Percentiles rank a stretch among this genome's conserved stretches.
These are phyloP conservation scores for Ceratocystis papillata DNA, from an alignment of 2,329 filamentous ascomycete species.

Conservation along the genomic window DNA sequence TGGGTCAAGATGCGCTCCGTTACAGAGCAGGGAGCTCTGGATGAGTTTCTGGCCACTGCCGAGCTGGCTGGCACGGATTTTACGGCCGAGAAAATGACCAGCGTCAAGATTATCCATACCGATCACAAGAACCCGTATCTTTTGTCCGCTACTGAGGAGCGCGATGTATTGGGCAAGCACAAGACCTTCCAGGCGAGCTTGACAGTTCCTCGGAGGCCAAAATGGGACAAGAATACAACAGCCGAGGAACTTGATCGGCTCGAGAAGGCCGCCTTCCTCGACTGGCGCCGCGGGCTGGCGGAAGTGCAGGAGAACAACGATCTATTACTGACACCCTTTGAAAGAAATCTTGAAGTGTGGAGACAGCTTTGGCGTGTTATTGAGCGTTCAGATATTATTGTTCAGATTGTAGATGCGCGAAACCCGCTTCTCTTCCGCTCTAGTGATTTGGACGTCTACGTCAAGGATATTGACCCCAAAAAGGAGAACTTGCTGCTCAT, in stretches of 20 bases:
- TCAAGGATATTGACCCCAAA: conserved; percentile 77
- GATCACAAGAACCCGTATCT: conserved; percentile 95
- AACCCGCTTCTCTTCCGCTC: conserved; percentile 91
- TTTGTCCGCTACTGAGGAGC: conserved; percentile 74
- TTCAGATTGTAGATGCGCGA: conserved; percentile 95
- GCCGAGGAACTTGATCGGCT: conserved; percentile 65
- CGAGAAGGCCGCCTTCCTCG: conserved; percentile 70
- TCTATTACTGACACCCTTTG: conserved; percentile 92
- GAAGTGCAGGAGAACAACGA: conserved; percentile 92
- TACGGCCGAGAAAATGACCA: conserved; percentile 97
- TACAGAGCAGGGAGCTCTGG: conserved; percentile 89
- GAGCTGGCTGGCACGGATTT: conserved; percentile 98
- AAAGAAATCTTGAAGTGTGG: conserved; percentile 96
- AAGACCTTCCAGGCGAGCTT: conserved; percentile 65
- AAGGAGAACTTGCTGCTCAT: conserved; percentile 89
- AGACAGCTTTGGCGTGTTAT: conserved; percentile 96
- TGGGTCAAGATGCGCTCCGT: conserved; percentile 99
- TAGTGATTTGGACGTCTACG: conserved; percentile 85
- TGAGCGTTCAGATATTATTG: conserved; percentile 85
- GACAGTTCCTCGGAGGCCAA: conserved; percentile 79
- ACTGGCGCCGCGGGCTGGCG: conserved; percentile 82
- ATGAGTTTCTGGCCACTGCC: conserved; percentile 92
- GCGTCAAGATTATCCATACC: conserved; percentile 95
- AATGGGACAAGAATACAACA: conserved; percentile 80
- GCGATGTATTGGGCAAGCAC: conserved; percentile 67